Conservation (phyloP, 1,284 basidiomycete genomes). For the Pseudozyma sp. region DNA sequence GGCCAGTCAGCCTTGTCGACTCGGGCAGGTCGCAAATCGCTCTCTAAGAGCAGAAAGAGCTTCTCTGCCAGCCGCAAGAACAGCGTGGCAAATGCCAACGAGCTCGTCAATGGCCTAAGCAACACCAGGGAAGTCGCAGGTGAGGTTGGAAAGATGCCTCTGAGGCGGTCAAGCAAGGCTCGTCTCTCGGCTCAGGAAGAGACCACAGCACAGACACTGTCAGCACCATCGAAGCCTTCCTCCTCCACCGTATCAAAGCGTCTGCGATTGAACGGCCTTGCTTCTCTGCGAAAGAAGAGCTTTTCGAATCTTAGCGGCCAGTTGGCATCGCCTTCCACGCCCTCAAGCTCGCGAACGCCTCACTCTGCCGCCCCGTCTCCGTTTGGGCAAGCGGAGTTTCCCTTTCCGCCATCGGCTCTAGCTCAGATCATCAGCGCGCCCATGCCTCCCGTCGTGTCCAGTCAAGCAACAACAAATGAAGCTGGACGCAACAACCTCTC, state of each 20-base stretch:
- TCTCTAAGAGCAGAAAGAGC: slow-evolving; percentile 40
- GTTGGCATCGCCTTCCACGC: slow-evolving; percentile 27
- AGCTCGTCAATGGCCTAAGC: slow-evolving; percentile 5
- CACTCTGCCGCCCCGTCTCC: slow-evolving; percentile 18
- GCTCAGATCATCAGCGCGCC: slow-evolving; percentile 13
- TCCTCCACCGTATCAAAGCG: slow-evolving; percentile 27
- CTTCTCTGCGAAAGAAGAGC: slow-evolving; percentile 54
- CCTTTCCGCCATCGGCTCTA: slow-evolving; percentile 23
- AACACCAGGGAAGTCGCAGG: not conserved
- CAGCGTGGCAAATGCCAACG: slow-evolving; percentile 24
- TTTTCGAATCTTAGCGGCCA: slow-evolving; percentile 32
- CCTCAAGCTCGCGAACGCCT: slow-evolving; percentile 12
- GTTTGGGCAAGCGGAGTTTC: slow-evolving; percentile 23
- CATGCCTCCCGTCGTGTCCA: slow-evolving; percentile 11
- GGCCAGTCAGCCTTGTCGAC: slow-evolving; percentile 29
- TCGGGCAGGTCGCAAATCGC: slow-evolving; percentile 32
- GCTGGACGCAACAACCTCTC: slow-evolving; percentile 1
- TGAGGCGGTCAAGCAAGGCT: slow-evolving; percentile 29
- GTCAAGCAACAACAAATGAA: slow-evolving; percentile 9
- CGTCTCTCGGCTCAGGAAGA: slow-evolving; percentile 10
- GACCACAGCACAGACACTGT: slow-evolving; percentile 4
- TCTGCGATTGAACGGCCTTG: slow-evolving; percentile 27
- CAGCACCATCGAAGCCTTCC: slow-evolving; percentile 14
- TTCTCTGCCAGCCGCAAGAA: slow-evolving; percentile 42
- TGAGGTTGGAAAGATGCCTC: slow-evolving; percentile 16